phyloP scores from a whole-genome alignment of 176 grass and related monocot genomes.

The Juncus inflexus region DNA sequence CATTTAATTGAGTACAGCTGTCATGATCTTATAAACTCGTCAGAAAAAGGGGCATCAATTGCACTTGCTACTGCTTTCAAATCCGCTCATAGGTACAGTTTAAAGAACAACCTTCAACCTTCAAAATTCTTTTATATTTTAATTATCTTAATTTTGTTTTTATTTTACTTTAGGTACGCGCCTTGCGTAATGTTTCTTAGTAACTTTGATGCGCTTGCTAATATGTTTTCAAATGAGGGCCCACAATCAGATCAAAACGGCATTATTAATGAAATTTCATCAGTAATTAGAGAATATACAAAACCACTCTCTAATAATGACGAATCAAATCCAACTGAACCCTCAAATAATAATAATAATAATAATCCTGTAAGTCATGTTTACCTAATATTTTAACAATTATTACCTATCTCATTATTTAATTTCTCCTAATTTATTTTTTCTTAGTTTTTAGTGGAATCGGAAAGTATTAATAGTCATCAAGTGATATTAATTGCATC shows the following conservation, averaged over 20 bases:
- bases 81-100: conserved; percentile 79
- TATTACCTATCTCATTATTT: neutral
- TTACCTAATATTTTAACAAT: neutral
- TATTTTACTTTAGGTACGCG: conserved; percentile 65
- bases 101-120: too few species aligned
- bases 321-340: conserved; percentile 33
- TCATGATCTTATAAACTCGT: conserved; percentile 71
- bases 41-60: conserved; percentile 62
- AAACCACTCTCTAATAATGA: conserved; percentile 42
- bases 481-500: conserved; percentile 81
- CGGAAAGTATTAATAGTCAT: conserved; percentile 49
- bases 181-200: conserved; percentile 85
- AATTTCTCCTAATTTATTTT: conserved; percentile 28
- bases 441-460: conserved; percentile 63
- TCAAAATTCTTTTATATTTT: conserved; percentile 15
- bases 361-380: neutral
- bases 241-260: conserved; percentile 75
- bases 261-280: conserved; percentile 63
- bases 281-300: conserved; percentile 68
- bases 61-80: conserved; percentile 78
- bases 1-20: conserved; percentile 90
- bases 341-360: conserved; percentile 25
- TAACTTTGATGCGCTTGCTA: conserved; percentile 72
- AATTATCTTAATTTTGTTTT: conserved; percentile 19
- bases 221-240: conserved; percentile 65